Base-by-base conservation (phyloP, 2,329 filamentous ascomycete genomes). In the Fusarium begoniae region DNA sequence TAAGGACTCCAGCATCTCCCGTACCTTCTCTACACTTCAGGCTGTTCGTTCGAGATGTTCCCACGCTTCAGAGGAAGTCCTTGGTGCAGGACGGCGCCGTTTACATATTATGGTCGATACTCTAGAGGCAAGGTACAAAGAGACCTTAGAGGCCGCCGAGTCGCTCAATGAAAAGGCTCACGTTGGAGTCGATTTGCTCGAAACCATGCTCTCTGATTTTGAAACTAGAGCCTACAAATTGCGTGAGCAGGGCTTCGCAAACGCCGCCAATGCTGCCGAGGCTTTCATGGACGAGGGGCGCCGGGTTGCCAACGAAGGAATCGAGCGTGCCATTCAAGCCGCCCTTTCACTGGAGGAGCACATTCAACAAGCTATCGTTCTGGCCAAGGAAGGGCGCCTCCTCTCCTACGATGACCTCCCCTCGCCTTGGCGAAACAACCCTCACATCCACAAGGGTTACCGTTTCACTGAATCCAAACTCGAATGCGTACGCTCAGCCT, bases 71-170 rank as follows among this genome's bases (percentile, higher is more conserved):
- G 96, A 94, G 71, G 96, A 96, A 80, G 90, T 98, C 53, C 90
- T 98, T 75, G 96, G 95, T 64, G 94, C 93, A 43, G 95, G 96
- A 28, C 92, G 94, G 59, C 90, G 94, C 73, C 90, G 95, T 69
- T 91, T 97, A 68, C 93, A 94, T 73, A 90, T 98, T 66, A 92
- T 98, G 85, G 94, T 99, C 40, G 96, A 98, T 78, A 98, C 95
- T 2, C 86, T 99, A 20, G 96, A 99, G 82, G 88, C 89, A 35
- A 89, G 94, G 73, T 99, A 98, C 83, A 92, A 97, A 72, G 94
- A 96, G 77, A 95, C 93, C 3, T 84, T 99, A 73, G 92, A 90
- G 22, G 93, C 93, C 6, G 94, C 95, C 73, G 95, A 94, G 80
- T 95, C 94, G 0, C 84, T 98, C 77, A 94, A 96, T 79, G 95